Evolutionary conservation across 805 yeast genomes (phyloP).

Genomic region (Myxozyma neglecta): DNA sequence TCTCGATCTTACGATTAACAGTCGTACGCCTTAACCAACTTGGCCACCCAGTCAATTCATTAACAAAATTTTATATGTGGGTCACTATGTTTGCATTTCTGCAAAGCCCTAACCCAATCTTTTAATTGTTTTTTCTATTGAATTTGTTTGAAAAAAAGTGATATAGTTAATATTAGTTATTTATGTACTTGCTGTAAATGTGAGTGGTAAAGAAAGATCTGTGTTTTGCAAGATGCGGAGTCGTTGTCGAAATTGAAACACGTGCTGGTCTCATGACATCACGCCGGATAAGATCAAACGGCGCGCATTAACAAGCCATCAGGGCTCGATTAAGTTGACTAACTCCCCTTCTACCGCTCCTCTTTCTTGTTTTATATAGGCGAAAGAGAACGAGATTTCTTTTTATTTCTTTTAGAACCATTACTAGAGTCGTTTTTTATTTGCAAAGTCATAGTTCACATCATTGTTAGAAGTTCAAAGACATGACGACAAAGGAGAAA

Average conservation of each 20-base stretch:
- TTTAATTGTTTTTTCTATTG: not conserved
- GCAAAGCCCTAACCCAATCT: not conserved
- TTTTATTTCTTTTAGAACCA: not conserved
- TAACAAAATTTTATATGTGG: not conserved
- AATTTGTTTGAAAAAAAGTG: no score
- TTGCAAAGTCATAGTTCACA: not conserved
- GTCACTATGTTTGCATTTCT: no score
- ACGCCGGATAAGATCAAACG: conserved; percentile 11
- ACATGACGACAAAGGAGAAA: not conserved
- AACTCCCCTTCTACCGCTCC: not conserved
- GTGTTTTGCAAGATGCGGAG: no score
- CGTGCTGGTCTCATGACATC: not conserved
- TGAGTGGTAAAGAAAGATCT: no score
- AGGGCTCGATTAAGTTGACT: not conserved
- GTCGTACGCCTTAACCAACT: conserved; percentile 38
- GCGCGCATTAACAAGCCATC: not conserved
- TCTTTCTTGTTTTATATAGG: not conserved
- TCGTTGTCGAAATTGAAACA: not conserved
- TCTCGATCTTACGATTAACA: conserved; percentile 37
- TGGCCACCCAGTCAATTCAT: conserved; percentile 33
- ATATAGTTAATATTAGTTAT: no score
- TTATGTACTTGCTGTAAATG: no score
- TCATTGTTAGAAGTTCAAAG: not conserved
- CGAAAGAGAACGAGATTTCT: no score
- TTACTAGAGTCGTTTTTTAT: not conserved